A percentile compares a stretch with the other conserved stretches of the same genome.
phyloP scores from a whole-genome alignment of 768 basidiomycete species.

The Gloeophyllum trabeum region DNA sequence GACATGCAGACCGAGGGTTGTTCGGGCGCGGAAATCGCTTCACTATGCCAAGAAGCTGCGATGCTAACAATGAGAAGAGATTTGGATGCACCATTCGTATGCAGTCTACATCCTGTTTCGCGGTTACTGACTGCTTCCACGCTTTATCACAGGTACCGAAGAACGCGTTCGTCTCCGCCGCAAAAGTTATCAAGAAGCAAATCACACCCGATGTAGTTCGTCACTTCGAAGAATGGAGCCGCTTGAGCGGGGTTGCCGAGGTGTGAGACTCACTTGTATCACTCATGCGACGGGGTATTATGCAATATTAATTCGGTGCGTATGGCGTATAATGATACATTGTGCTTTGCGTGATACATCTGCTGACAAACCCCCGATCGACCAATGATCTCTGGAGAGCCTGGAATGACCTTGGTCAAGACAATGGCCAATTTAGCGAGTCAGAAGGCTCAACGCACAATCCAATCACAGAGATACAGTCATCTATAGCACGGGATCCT shows the following conservation, averaged over 20 bases:
- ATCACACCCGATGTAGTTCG: conserved; percentile 75
- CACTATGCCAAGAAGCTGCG: conserved; percentile 94
- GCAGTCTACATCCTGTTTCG: conserved; percentile 17
- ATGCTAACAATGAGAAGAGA: conserved; percentile 84
- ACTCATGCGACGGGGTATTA: too few relatives aligned
- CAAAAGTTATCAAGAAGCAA: conserved; percentile 59
- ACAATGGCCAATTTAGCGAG: too few relatives aligned
- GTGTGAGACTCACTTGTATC: too few relatives aligned
- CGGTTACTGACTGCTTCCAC: neutral
- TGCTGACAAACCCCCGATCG: too few relatives aligned
- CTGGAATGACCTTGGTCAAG: too few relatives aligned
- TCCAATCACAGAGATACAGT: too few relatives aligned
- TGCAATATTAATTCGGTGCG: too few relatives aligned
- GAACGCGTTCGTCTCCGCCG: conserved; percentile 63
- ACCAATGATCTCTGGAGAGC: too few relatives aligned
- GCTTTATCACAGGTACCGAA: conserved; percentile 61
- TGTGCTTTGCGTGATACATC: too few relatives aligned
- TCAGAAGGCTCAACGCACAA: too few relatives aligned
- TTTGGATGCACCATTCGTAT: conserved; percentile 64
- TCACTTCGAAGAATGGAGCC: conserved; percentile 64
- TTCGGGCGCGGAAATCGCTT: conserved; percentile 89
- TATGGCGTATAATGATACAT: too few relatives aligned
- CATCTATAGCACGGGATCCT: too few relatives aligned
- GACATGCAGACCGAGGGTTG: conserved; percentile 75
- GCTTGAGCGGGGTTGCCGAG: neutral